Evolutionary conservation across 1,284 basidiomycete genomes (phyloP).

Genomic region (Rhodotorula sp.): DNA sequence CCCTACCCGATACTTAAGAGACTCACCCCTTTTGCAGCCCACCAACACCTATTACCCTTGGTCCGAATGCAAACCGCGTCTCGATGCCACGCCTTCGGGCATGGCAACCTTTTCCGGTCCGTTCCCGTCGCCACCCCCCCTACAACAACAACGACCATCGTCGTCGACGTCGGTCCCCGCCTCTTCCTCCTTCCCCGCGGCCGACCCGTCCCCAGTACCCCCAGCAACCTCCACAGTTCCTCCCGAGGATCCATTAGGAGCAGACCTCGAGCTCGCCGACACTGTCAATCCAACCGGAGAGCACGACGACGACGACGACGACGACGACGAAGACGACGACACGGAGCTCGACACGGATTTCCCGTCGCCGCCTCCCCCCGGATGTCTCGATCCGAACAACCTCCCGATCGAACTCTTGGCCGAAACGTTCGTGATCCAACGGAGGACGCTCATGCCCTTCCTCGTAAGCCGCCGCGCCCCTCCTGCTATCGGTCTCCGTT

Average conservation of each 20-base stretch:
- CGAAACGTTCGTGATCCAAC: constrained; percentile 37
- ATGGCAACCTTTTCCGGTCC: constrained; percentile 59
- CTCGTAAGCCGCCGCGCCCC: constrained; percentile 12
- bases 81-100: constrained; percentile 61
- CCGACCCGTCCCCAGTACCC: background rate
- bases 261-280: background rate
- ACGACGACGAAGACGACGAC: constrained; percentile 38
- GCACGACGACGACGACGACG: constrained; percentile 13
- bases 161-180: background rate
- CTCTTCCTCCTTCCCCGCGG: background rate
- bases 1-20: background rate
- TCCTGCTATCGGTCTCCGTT: background rate
- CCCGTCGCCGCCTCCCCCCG: constrained; percentile 45
- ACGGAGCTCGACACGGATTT: constrained; percentile 39
- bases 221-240: background rate
- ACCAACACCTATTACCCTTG: constrained; percentile 74
- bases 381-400: constrained; percentile 45
- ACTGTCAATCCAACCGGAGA: background rate
- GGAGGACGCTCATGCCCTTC: constrained; percentile 36
- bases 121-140: constrained; percentile 25
- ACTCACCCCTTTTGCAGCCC: constrained; percentile 56
- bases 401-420: constrained; percentile 40
- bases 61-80: constrained; percentile 58
- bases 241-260: background rate
- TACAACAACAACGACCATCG: background rate